Percentiles rank a stretch among this genome's conserved stretches.
phyloP scores from a whole-genome alignment of 257 asterid genomes.

The Agastache rugosa region DNA sequence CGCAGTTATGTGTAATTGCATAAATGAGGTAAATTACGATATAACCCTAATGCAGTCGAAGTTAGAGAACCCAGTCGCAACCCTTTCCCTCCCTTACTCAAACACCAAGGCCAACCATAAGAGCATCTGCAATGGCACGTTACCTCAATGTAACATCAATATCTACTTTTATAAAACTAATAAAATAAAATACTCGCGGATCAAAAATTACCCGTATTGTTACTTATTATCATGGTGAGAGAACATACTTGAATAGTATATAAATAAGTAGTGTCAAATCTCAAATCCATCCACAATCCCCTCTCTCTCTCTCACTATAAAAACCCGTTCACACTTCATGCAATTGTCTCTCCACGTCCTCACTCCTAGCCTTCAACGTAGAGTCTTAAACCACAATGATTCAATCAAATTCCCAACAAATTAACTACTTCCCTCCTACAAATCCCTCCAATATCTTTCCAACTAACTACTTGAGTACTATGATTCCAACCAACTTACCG shows the following conservation, averaged over 20 bases:
- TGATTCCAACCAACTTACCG: constrained; percentile 18
- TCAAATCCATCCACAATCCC: neutral
- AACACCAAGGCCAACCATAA: too few species aligned
- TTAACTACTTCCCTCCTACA: constrained; percentile 25
- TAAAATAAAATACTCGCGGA: neutral
- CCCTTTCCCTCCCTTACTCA: too few species aligned
- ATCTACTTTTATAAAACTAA: too few species aligned
- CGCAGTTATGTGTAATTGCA: neutral
- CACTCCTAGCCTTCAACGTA: neutral
- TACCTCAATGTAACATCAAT: too few species aligned
- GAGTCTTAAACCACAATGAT: constrained; percentile 19
- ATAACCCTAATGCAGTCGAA: neutral
- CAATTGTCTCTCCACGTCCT: constrained; percentile 31
- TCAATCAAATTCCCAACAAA: constrained; percentile 32
- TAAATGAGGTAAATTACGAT: neutral
- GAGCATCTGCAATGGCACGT: too few species aligned
- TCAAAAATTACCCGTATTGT: neutral
- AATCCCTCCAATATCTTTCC: constrained; percentile 31
- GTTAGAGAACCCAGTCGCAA: too few species aligned
- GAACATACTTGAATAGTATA: neutral
- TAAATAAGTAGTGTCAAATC: neutral
- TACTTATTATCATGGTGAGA: neutral
- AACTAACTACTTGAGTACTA: neutral
- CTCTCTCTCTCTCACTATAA: constrained; percentile 19
- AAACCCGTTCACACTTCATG: constrained; percentile 49